Evolutionary conservation across 208 protist species (phyloP).

Genomic region (Vickermania ingenoplastis): DNA sequence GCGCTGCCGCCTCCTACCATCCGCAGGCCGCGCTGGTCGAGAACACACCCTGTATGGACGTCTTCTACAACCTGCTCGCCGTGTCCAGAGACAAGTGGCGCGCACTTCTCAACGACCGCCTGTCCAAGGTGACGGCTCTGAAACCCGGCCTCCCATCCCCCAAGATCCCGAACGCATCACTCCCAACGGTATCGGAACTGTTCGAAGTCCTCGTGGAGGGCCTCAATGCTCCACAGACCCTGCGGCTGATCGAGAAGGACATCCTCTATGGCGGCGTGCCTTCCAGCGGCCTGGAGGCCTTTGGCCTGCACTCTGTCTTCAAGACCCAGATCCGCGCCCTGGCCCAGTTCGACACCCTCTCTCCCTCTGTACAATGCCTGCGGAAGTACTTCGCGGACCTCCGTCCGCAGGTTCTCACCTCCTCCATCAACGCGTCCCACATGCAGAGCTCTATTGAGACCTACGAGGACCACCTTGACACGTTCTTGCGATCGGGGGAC

Average conservation of each 20-base stretch:
- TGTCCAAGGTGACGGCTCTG: conserved; percentile 15
- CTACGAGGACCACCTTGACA: conserved; percentile 43
- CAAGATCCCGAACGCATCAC: conserved; percentile 11
- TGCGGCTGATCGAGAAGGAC: conserved; percentile 6
- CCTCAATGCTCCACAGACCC: conserved; percentile 29
- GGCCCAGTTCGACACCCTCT: background rate
- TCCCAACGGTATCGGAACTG: conserved; percentile 40
- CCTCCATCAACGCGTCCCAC: conserved; percentile 6
- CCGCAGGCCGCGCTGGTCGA: conserved; percentile 7
- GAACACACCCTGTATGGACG: conserved; percentile 26
- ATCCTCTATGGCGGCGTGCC: conserved; percentile 7
- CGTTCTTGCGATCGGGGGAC: conserved; percentile 35
- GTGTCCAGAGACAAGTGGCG: conserved; percentile 36
- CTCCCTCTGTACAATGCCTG: conserved; percentile 34
- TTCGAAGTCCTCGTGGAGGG: conserved; percentile 53
- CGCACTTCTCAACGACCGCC: conserved; percentile 21
- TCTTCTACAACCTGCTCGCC: conserved; percentile 36
- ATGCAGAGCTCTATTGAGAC: conserved; percentile 31
- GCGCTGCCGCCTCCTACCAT: background rate
- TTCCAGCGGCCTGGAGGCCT: conserved; percentile 20
- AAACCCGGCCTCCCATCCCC: background rate
- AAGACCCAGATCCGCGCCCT: background rate
- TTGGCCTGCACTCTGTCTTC: conserved; percentile 24
- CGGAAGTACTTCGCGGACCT: conserved; percentile 46
- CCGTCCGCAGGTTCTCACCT: conserved; percentile 19